Percentiles rank a stretch among this genome's conserved stretches.
phyloP scores from a whole-genome alignment of 257 asterid genomes.

The Penstemon eatonii region DNA sequence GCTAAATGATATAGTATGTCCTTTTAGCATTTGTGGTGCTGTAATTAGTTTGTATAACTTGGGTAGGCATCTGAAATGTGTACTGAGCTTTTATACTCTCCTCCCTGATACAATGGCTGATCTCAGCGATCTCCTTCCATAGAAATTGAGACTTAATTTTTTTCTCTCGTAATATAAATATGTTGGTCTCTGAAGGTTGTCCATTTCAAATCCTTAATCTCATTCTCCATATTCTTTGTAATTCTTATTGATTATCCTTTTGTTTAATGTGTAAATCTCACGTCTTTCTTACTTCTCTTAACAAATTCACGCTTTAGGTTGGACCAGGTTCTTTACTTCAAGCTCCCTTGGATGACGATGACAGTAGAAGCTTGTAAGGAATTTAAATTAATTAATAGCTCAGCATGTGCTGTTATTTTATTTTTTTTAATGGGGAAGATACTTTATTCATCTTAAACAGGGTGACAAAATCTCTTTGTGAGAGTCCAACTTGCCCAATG shows the following conservation, averaged over 20 bases:
- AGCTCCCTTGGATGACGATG: slow-evolving; percentile 88
- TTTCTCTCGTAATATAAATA: slow-evolving; percentile 1
- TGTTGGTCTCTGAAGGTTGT: slow-evolving; percentile 6
- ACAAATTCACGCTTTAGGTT: slow-evolving; percentile 48
- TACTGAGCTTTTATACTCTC: neutral
- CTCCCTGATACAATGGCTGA: neutral
- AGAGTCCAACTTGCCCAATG: slow-evolving; percentile 73
- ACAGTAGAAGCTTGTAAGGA: slow-evolving; percentile 69
- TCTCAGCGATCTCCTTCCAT: slow-evolving; percentile 4
- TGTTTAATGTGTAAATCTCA: slow-evolving; percentile 15
- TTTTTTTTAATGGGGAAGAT: slow-evolving; percentile 26
- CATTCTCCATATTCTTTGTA: slow-evolving; percentile 20
- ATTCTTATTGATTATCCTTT: slow-evolving; percentile 25
- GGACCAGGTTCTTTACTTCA: slow-evolving; percentile 95
- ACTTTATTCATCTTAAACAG: slow-evolving; percentile 44
- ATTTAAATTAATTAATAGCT: slow-evolving; percentile 24
- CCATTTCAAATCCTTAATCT: slow-evolving; percentile 11
- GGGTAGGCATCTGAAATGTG: slow-evolving; percentile 4
- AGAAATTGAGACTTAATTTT: slow-evolving; percentile 7
- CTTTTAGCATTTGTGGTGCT: slow-evolving; percentile 18
- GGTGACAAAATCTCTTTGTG: slow-evolving; percentile 86
- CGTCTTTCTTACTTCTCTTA: slow-evolving; percentile 31
- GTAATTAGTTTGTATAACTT: slow-evolving; percentile 3
- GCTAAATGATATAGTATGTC: slow-evolving; percentile 3
- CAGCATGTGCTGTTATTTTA: slow-evolving; percentile 14